phyloP scores from a whole-genome alignment of 768 basidiomycete genomes.

The Serendipita sp. region DNA sequence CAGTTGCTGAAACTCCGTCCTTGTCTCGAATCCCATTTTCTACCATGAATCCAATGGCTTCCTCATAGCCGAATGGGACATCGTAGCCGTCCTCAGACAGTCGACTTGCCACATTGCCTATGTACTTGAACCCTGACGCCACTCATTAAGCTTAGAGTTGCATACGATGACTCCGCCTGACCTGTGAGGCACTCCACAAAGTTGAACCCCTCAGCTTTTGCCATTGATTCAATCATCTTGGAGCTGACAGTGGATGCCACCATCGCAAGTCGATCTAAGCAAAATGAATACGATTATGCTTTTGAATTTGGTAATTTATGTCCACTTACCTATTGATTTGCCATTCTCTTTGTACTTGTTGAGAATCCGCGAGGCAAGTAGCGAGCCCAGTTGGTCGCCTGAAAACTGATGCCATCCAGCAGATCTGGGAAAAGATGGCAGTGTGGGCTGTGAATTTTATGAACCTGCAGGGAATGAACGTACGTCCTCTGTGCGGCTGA shows the following conservation, averaged over 20 bases:
- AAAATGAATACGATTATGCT: constrained; percentile 13
- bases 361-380: constrained; percentile 30
- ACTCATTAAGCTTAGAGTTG: not conserved
- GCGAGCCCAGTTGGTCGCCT: constrained; percentile 63
- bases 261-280: constrained; percentile 50
- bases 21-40: constrained; percentile 67
- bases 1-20: constrained; percentile 72
- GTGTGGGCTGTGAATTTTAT: not conserved
- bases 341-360: constrained; percentile 28
- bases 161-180: constrained; percentile 14
- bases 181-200: constrained; percentile 79
- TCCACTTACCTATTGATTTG: constrained; percentile 25
- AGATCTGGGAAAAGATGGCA: not conserved
- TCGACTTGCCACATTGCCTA: constrained; percentile 63
- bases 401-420: constrained; percentile 33
- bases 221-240: constrained; percentile 74
- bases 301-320: not conserved
- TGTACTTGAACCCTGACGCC: constrained; percentile 65
- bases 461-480: constrained; percentile 9
- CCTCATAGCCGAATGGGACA: constrained; percentile 74
- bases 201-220: constrained; percentile 56
- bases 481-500: constrained; percentile 56
- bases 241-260: constrained; percentile 83
- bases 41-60: constrained; percentile 87
- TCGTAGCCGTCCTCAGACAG: constrained; percentile 50